phyloP scores from a whole-genome alignment of 352 stramenopile genomes.

The Pythium biforme region DNA sequence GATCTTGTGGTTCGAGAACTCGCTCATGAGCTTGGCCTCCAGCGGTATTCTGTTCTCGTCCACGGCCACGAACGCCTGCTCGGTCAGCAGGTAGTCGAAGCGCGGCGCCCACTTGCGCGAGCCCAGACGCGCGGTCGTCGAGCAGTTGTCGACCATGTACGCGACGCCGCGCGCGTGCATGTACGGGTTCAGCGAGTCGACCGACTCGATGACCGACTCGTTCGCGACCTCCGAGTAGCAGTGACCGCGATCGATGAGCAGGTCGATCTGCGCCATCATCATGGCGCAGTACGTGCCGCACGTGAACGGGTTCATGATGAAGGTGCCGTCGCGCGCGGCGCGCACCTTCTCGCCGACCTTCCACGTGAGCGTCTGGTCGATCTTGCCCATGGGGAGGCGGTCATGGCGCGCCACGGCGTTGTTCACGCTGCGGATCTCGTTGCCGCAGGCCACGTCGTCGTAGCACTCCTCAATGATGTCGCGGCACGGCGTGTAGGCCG shows the following conservation, averaged over 20 bases:
- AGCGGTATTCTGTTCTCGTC: constrained; percentile 91
- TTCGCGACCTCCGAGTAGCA: constrained; percentile 98
- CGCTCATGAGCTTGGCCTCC: constrained; percentile 87
- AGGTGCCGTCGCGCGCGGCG: constrained; percentile 92
- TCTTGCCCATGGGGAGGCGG: constrained; percentile 97
- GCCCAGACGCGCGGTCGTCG: constrained; percentile 96
- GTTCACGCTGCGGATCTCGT: constrained; percentile 98
- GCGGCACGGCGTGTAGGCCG: constrained; percentile 94
- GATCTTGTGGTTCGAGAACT: constrained; percentile 96
- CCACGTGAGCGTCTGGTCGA: constrained; percentile 97
- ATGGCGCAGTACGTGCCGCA: constrained; percentile 97
- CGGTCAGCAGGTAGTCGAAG: constrained; percentile 99
- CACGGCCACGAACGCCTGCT: constrained; percentile 95
- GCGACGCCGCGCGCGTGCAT: constrained; percentile 98
- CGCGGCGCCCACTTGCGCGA: constrained; percentile 97
- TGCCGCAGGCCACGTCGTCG: constrained; percentile 96
- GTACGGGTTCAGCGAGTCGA: constrained; percentile 98
- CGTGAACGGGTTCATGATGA: constrained; percentile 97
- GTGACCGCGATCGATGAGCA: constrained; percentile 94
- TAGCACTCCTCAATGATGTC: constrained; percentile 99
- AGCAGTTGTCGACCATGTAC: constrained; percentile 99
- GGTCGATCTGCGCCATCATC: constrained; percentile 98
- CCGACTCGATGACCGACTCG: constrained; percentile 98
- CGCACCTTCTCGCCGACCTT: constrained; percentile 96
- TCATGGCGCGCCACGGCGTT: constrained; percentile 94